Evolutionary conservation across 495 filamentous ascomycete genomes (phyloP).

Genomic region (Neurospora sp.): DNA sequence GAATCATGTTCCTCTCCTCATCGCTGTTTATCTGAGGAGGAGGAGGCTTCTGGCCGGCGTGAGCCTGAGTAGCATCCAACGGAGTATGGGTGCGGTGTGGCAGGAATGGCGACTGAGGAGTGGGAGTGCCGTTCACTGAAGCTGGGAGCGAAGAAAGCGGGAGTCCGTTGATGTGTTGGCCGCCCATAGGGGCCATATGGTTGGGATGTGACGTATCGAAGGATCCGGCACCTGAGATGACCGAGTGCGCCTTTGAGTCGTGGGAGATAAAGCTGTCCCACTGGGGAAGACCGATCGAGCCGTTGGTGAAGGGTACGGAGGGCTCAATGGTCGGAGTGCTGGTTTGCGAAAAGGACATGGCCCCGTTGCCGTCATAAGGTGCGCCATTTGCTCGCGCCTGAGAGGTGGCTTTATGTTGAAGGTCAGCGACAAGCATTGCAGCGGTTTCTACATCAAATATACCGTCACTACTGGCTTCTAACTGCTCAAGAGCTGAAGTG

Average conservation of each 20-base stretch:
- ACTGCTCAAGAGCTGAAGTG: slow-evolving; percentile 81
- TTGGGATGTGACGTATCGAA: slow-evolving; percentile 57
- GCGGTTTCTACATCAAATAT: slow-evolving; percentile 97
- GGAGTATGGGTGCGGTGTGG: slow-evolving; percentile 56
- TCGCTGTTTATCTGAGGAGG: slow-evolving; percentile 60
- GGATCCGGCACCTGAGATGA: slow-evolving; percentile 50
- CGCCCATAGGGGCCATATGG: slow-evolving; percentile 57
- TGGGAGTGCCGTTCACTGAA: slow-evolving; percentile 66
- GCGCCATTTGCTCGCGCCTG: slow-evolving; percentile 51
- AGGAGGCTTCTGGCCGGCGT: slow-evolving; percentile 56
- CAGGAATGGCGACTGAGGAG: slow-evolving; percentile 57
- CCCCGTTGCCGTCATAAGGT: slow-evolving; percentile 57
- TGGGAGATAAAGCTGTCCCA: slow-evolving; percentile 74
- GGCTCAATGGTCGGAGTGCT: slow-evolving; percentile 57
- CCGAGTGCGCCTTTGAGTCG: slow-evolving; percentile 59
- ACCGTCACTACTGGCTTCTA: slow-evolving; percentile 87
- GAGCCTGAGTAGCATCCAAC: slow-evolving; percentile 38
- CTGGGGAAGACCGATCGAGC: slow-evolving; percentile 69
- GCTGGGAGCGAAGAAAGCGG: slow-evolving; percentile 56
- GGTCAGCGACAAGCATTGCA: slow-evolving; percentile 97
- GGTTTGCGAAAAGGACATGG: slow-evolving; percentile 63
- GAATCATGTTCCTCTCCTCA: slow-evolving; percentile 68
- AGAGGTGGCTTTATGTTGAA: slow-evolving; percentile 91
- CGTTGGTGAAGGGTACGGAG: slow-evolving; percentile 58
- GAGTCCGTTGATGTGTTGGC: slow-evolving; percentile 51